Percentiles rank a stretch among this genome's conserved stretches.
phyloP scores from a whole-genome alignment of 805 yeast genomes.

The Metschnikowia rubicola region DNA sequence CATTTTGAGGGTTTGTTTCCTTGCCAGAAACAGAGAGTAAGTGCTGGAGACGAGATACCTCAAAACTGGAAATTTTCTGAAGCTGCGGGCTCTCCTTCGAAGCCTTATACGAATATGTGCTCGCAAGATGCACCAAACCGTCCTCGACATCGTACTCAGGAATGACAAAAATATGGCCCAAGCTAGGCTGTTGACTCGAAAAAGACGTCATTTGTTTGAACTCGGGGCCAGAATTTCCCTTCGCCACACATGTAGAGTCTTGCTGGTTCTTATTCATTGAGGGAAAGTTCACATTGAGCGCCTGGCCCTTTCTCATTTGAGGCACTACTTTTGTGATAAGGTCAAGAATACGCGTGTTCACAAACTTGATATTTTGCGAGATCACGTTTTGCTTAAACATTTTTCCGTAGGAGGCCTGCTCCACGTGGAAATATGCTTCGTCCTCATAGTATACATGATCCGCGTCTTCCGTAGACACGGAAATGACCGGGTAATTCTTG shows the following conservation, averaged over 20 bases:
- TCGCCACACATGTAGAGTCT: constrained; percentile 21
- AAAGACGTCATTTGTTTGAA: constrained; percentile 7
- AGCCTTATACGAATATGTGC: background rate
- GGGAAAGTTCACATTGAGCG: constrained; percentile 29
- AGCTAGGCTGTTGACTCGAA: background rate
- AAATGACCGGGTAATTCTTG: constrained; percentile 19
- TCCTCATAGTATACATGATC: constrained; percentile 33
- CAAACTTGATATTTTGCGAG: constrained; percentile 21
- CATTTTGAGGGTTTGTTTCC: too few relatives aligned
- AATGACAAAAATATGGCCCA: constrained; percentile 9
- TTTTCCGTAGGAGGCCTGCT: background rate
- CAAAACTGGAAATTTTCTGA: background rate
- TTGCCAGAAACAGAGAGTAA: background rate
- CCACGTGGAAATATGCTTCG: constrained; percentile 25
- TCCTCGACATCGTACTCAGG: constrained; percentile 1
- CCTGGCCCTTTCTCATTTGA: constrained; percentile 4
- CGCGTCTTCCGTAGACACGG: constrained; percentile 26
- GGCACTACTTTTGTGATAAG: constrained; percentile 18
- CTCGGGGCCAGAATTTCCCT: constrained; percentile 6
- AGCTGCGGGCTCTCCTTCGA: too few relatives aligned
- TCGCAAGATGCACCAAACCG: background rate
- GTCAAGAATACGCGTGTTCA: constrained; percentile 23
- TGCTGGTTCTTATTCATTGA: constrained; percentile 21
- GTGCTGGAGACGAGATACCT: constrained; percentile 6
- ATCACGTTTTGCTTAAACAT: constrained; percentile 21